Evolutionary conservation across 1,139 yeast species (phyloP).

Genomic region (Suhomyces kunorum): DNA sequence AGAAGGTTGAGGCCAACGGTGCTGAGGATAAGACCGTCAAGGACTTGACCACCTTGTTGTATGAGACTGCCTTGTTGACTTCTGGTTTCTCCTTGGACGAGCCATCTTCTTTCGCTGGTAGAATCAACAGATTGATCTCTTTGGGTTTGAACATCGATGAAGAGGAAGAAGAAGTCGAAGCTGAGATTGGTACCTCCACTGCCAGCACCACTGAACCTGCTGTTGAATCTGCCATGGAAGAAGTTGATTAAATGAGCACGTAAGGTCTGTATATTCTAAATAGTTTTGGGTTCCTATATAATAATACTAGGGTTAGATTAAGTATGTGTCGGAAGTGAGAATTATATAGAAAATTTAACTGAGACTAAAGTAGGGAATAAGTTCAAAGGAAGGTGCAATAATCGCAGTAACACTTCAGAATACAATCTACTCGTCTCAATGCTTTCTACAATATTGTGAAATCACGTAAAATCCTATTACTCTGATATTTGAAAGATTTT

Average conservation of each 20-base stretch:
- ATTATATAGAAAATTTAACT: too few relatives aligned
- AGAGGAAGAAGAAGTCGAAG: constrained; percentile 52
- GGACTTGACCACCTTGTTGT: constrained; percentile 93
- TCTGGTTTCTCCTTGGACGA: constrained; percentile 99
- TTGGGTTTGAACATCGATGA: constrained; percentile 98
- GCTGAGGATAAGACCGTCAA: constrained; percentile 98
- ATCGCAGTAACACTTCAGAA: too few relatives aligned
- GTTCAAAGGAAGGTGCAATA: too few relatives aligned
- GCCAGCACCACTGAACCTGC: constrained; percentile 60
- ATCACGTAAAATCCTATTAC: too few relatives aligned
- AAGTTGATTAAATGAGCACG: constrained; percentile 71
- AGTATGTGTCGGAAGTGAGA: too few relatives aligned
- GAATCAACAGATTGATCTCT: constrained; percentile 97
- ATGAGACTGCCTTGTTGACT: constrained; percentile 96
- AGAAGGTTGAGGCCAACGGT: constrained; percentile 96
- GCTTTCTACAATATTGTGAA: too few relatives aligned
- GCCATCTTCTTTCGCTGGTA: constrained; percentile 94
- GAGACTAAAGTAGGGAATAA: too few relatives aligned
- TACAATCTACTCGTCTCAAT: too few relatives aligned
- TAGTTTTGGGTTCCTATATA: constrained; percentile 13
- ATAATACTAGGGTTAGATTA: constrained; percentile 10
- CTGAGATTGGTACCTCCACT: constrained; percentile 49
- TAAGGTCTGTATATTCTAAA: constrained; percentile 15
- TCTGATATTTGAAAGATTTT: too few relatives aligned
- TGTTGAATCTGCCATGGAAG: constrained; percentile 98